Evolutionary conservation across 2,329 filamentous ascomycete genomes (phyloP).

Genomic region (Apiospora kogelbergensis): DNA sequence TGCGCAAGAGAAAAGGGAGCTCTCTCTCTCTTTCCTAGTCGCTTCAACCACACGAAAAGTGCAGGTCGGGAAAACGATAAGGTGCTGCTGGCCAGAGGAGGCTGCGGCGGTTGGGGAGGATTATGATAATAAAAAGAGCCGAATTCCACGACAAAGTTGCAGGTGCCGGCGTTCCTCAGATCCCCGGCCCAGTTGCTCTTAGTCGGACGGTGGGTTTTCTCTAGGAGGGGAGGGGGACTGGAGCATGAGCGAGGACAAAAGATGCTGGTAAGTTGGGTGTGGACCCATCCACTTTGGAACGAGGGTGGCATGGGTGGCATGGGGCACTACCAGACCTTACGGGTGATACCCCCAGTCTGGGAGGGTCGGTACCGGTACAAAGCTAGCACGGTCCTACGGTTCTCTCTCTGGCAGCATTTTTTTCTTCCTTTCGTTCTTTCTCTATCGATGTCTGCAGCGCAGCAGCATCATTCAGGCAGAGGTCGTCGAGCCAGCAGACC

Average conservation of each 20-base stretch:
- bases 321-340: conserved; percentile 3
- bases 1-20: not conserved
- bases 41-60: conserved; percentile 8
- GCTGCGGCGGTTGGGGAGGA: conserved; percentile 9
- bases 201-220: conserved; percentile 7
- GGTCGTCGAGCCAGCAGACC: not conserved
- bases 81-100: not conserved
- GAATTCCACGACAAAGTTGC: conserved; percentile 6
- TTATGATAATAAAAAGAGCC: conserved; percentile 11
- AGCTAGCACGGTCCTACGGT: conserved; percentile 7
- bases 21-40: not conserved
- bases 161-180: conserved; percentile 7
- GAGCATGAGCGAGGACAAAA: conserved; percentile 2
- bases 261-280: not conserved
- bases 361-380: conserved; percentile 4
- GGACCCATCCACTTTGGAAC: not conserved
- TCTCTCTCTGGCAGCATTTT: not conserved
- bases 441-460: not conserved
- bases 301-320: conserved; percentile 1
- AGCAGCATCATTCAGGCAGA: not conserved
- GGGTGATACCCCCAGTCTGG: conserved; percentile 2
- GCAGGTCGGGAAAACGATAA: not conserved
- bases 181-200: conserved; percentile 4
- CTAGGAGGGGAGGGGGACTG: conserved; percentile 6
- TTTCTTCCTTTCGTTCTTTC: not conserved